Conservation (phyloP, 2,329 filamentous ascomycete genomes). For the Neocatenulostroma microsporum region DNA sequence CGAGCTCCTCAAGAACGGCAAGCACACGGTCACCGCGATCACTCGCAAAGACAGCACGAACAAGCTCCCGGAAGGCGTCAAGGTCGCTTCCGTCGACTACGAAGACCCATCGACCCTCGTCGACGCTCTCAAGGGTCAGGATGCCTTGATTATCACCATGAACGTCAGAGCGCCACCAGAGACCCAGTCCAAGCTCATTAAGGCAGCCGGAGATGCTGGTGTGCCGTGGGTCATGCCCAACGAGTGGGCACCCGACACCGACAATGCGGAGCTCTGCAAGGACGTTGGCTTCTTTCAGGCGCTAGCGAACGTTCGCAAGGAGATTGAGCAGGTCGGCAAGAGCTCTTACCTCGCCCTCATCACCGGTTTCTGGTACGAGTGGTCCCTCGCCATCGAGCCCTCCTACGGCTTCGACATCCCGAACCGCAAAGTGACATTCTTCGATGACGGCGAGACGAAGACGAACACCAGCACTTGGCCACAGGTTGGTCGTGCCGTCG, state of each 20-base stretch:
- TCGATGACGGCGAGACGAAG: conserved; percentile 49
- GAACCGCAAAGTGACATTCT: conserved; percentile 28
- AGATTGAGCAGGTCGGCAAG: conserved; percentile 22
- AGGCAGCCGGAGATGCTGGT: conserved; percentile 29
- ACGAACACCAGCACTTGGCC: conserved; percentile 51
- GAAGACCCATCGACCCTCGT: conserved; percentile 32
- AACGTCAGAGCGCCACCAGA: conserved; percentile 24
- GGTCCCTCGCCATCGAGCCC: conserved; percentile 24
- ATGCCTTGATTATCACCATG: conserved; percentile 36
- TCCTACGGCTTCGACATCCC: conserved; percentile 33
- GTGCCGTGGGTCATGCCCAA: conserved; percentile 36
- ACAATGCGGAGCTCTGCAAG: conserved; percentile 18
- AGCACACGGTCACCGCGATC: conserved; percentile 45
- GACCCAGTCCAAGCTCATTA: conserved; percentile 20
- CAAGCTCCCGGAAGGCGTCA: conserved; percentile 35
- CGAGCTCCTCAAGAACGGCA: conserved; percentile 38
- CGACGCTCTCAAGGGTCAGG: conserved; percentile 30
- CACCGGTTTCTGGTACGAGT: conserved; percentile 35
- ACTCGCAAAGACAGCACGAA: conserved; percentile 38
- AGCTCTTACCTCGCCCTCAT: conserved; percentile 22
- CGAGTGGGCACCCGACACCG: conserved; percentile 26
- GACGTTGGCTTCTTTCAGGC: conserved; percentile 16
- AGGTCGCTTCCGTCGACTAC: conserved; percentile 41
- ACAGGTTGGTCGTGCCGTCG: conserved; percentile 50
- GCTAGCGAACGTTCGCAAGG: conserved; percentile 11